Evolutionary conservation across 1,139 yeast genomes (phyloP).

Genomic region (Debaryomycetaceae sp.): DNA sequence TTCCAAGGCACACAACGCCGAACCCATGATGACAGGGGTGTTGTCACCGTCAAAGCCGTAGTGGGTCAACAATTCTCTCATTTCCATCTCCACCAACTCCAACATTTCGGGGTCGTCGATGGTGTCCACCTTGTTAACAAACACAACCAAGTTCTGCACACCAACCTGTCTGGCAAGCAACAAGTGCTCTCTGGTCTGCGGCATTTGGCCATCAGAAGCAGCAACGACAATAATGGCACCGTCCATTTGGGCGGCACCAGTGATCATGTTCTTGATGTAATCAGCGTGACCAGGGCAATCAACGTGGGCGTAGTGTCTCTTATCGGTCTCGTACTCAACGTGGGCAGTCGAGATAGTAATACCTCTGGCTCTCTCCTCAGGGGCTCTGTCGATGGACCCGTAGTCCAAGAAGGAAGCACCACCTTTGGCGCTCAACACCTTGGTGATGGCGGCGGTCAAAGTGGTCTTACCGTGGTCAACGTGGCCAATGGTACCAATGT

Average conservation of each 20-base stretch:
- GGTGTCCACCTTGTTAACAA: constrained; percentile 96
- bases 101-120: constrained; percentile 99
- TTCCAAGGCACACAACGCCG: constrained; percentile 96
- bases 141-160: constrained; percentile 94
- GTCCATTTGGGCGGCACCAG: constrained; percentile 99
- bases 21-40: constrained; percentile 97
- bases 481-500: constrained; percentile 89
- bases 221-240: constrained; percentile 99
- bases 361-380: constrained; percentile 99
- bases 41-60: constrained; percentile 98
- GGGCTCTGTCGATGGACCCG: constrained; percentile 93
- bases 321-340: constrained; percentile 89
- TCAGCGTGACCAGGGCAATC: constrained; percentile 93
- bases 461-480: constrained; percentile 99
- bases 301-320: constrained; percentile 59
- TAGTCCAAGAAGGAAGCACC: constrained; percentile 94
- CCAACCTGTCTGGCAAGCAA: constrained; percentile 99
- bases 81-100: constrained; percentile 99
- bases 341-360: constrained; percentile 97
- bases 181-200: constrained; percentile 98
- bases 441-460: constrained; percentile 97
- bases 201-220: constrained; percentile 99
- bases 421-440: constrained; percentile 81
- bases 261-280: constrained; percentile 97
- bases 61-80: constrained; percentile 88